A percentile compares a stretch with the other conserved stretches of the same genome.
phyloP scores from a whole-genome alignment of 345 rosid genomes.

The Corymbia maculata region DNA sequence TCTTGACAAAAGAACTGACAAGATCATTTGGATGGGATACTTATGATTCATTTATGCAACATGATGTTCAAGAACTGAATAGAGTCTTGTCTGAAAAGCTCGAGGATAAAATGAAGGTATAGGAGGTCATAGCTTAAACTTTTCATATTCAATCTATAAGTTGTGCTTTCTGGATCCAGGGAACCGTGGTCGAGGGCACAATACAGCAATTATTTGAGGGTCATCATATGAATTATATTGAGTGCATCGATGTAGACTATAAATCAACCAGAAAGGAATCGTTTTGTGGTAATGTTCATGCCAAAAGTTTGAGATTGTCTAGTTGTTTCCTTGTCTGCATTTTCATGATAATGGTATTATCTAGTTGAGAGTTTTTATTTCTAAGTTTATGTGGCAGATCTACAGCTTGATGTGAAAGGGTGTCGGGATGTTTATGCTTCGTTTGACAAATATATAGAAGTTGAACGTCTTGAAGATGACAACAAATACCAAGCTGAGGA shows the following conservation, averaged over 20 bases:
- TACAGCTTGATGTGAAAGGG: conserved; percentile 98
- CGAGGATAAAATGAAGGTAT: conserved; percentile 95
- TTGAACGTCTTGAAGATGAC: conserved; percentile 95
- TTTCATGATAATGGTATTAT: not conserved
- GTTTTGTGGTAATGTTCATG: conserved; percentile 56
- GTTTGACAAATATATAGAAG: conserved; percentile 95
- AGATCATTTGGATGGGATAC: conserved; percentile 99
- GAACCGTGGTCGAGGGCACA: conserved; percentile 97
- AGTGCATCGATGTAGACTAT: conserved; percentile 92
- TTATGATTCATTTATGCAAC: conserved; percentile 96
- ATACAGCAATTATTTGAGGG: conserved; percentile 95
- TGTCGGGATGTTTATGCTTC: conserved; percentile 95
- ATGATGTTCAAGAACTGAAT: conserved; percentile 96
- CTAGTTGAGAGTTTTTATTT: not conserved
- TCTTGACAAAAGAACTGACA: conserved; percentile 84
- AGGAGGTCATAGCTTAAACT: not conserved
- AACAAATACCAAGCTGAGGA: conserved; percentile 93
- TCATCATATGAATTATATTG: conserved; percentile 95
- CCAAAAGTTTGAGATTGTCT: not conserved
- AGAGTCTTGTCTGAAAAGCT: conserved; percentile 91
- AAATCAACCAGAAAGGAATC: conserved; percentile 95
- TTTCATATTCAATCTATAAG: not conserved
- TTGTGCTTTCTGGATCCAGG: conserved; percentile 32
- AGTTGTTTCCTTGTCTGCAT: no score
- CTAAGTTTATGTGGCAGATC: conserved; percentile 42